phyloP scores from a whole-genome alignment of 2,329 filamentous ascomycete species.

The Fusarium redolens region DNA sequence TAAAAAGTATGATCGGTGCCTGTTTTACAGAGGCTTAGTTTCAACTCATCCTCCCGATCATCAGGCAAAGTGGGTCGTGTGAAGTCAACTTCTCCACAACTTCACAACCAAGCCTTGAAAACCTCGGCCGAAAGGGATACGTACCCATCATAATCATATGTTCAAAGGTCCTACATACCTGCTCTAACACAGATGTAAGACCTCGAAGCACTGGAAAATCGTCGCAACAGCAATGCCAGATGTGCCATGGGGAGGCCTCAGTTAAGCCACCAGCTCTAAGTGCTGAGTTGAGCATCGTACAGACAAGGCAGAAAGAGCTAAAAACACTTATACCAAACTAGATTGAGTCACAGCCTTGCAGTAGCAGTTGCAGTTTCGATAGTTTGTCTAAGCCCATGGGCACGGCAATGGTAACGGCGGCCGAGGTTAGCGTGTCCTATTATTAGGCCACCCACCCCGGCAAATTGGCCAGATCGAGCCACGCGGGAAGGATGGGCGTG shows the following conservation, averaged over 20 bases:
- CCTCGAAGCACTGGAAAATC: neutral
- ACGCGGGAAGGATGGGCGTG: constrained; percentile 18
- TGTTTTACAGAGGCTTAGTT: neutral
- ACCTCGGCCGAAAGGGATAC: neutral
- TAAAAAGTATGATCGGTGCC: neutral
- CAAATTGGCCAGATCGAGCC: constrained; percentile 26
- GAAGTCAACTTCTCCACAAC: constrained; percentile 15
- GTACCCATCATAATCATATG: neutral
- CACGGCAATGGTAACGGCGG: constrained; percentile 7
- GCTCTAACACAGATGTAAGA: neutral
- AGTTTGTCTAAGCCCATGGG: constrained; percentile 20
- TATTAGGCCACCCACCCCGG: constrained; percentile 32
- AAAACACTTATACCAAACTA: constrained; percentile 10
- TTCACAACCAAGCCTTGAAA: neutral
- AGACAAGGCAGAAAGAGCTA: constrained; percentile 38
- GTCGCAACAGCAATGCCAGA: neutral
- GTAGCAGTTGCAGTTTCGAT: constrained; percentile 20
- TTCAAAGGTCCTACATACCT: neutral
- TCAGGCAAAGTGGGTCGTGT: constrained; percentile 19
- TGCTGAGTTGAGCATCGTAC: constrained; percentile 6
- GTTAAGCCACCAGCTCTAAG: constrained; percentile 8
- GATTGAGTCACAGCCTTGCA: constrained; percentile 38
- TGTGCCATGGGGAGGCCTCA: constrained; percentile 37
- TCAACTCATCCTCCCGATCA: constrained; percentile 19
- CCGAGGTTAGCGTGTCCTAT: constrained; percentile 30